These are phyloP conservation scores for Mrakia blollopis DNA, from an alignment of 768 basidiomycete species.

Conservation along the genomic window DNA sequence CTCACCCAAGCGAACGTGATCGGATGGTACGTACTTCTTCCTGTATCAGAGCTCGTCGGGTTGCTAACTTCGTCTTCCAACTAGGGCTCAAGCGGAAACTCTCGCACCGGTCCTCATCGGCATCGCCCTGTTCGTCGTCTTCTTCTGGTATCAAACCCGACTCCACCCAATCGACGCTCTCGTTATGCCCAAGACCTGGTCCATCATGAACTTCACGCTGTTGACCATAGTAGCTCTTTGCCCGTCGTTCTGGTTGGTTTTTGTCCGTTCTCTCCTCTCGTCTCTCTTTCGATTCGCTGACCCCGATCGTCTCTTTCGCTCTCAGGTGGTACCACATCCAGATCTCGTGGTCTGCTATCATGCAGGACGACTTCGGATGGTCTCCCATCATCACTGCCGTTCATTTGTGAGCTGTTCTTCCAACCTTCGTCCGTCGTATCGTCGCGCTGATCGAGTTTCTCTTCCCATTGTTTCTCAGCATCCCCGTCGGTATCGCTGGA, in stretches of 20 bases:
- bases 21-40: conserved; percentile 6
- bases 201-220: conserved; percentile 22
- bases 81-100: conserved; percentile 2
- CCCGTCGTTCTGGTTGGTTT: conserved; percentile 15
- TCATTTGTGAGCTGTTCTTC: conserved; percentile 1
- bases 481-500: conserved; percentile 16
- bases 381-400: conserved; percentile 23
- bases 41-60: neutral
- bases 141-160: conserved; percentile 20
- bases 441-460: neutral
- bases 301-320: neutral
- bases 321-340: conserved; percentile 21
- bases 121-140: conserved; percentile 12
- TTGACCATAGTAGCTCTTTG: conserved; percentile 17
- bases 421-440: neutral
- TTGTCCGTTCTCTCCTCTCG: neutral
- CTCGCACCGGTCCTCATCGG: conserved; percentile 17
- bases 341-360: conserved; percentile 17
- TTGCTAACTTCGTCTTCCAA: neutral
- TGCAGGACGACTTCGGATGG: conserved; percentile 16
- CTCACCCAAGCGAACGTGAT: conserved; percentile 15
- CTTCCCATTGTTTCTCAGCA: neutral
- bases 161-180: conserved; percentile 23
- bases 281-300: neutral
- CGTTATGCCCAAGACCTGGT: conserved; percentile 10